Evolutionary conservation across 2,329 filamentous ascomycete species (phyloP), one percentile per base, ranked within the genome.

Genomic region (Trichoderma sp.): DNA sequence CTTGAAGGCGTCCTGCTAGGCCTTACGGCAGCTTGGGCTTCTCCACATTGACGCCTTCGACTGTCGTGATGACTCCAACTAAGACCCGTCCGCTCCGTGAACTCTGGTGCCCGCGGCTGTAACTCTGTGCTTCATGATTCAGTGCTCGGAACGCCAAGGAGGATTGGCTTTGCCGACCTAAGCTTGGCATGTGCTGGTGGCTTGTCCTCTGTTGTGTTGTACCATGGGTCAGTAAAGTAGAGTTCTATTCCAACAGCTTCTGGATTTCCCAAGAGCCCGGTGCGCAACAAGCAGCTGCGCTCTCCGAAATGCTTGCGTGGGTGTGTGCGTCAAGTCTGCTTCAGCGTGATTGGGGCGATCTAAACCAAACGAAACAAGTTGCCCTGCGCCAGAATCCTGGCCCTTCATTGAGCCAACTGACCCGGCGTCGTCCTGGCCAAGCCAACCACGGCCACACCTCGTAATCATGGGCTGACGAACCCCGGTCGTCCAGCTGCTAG

Each of bases 381-480:
- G 57, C 66, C 66, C 66, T 69, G 66, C 66, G 36, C 12, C 57
- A 61, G 66, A 30, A 58, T 68, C 66, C 55, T 47, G 20, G 65
- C 26, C 65, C 23, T 55, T 28, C 28, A 26, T 28, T 55, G 17
- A 30, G 63, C 55, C 55, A 68, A 68, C 66, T 68, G 57, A 62
- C n/a, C 66, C 66, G 26, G 17, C 17, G 20, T 34, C n/a, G 36
- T 39, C 36, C 65, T 30, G 34, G 65, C 53, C 65, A 57, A 68
- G 26, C 65, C 65, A 61, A 28, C 66, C 66, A 68, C 15, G 57
- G 57, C 28, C 26, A 53, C 57, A 62, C 55, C 66, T 62, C 66
- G 66, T 69, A 61, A 69, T 69, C 55, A 50, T 69, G 66, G 66
- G 66, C 66, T 69, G 66, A 69, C 34, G 30, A 20, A 62, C 39